Conservation (phyloP, 106 monocot genomes). For the Dioscorea dumetorum region DNA sequence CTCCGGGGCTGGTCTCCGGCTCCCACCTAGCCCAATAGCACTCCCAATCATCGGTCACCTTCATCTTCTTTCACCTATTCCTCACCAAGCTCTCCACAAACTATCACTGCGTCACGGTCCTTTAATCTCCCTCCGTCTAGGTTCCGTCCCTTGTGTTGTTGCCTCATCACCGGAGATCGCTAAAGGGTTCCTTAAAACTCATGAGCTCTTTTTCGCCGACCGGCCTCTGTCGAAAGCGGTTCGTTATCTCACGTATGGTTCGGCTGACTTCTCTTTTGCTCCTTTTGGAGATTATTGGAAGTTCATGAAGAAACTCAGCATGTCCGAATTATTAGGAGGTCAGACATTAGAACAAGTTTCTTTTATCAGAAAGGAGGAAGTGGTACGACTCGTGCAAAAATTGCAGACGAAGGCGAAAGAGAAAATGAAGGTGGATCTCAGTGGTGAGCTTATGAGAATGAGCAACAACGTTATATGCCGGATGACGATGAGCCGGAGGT, state of each 20-base stretch:
- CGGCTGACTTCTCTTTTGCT: conserved; percentile 11
- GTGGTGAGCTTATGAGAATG: too few relatives aligned
- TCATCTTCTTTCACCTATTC: conserved; percentile 19
- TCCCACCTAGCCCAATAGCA: conserved; percentile 2
- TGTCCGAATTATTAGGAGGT: conserved; percentile 37
- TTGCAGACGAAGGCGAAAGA: too few relatives aligned
- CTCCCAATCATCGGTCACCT: conserved; percentile 36
- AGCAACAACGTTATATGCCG: not conserved
- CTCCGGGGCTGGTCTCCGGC: too few relatives aligned
- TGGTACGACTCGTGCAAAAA: conserved; percentile 1
- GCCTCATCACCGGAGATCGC: conserved; percentile 25
- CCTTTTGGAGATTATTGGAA: conserved; percentile 13
- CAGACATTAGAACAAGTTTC: conserved; percentile 36
- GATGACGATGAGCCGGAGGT: conserved; percentile 4
- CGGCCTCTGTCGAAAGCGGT: conserved; percentile 7
- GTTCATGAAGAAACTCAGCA: conserved; percentile 12
- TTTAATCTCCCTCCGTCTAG: conserved; percentile 23
- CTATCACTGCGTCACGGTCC: conserved; percentile 19
- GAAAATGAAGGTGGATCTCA: too few relatives aligned
- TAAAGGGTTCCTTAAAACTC: conserved; percentile 20
- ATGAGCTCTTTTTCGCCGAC: conserved; percentile 24
- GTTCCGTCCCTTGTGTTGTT: conserved; percentile 12
- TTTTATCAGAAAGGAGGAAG: conserved; percentile 28
- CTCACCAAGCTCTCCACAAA: conserved; percentile 21
- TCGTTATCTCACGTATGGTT: conserved; percentile 13